Conservation (phyloP, 495 filamentous ascomycete species). For the Oleoguttula mirabilis region DNA sequence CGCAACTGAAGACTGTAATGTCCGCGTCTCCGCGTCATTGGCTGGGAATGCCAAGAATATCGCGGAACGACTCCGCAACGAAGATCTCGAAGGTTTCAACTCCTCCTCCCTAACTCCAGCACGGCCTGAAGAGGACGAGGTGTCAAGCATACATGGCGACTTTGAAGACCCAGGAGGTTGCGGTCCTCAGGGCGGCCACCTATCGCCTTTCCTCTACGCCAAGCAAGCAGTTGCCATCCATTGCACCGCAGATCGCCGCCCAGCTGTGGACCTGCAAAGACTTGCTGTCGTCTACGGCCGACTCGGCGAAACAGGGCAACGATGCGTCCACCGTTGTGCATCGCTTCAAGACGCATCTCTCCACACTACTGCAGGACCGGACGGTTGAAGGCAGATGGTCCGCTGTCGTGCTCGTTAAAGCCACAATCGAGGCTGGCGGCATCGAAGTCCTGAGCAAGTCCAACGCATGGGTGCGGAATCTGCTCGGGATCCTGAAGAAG, state of each 20-base stretch:
- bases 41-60: too few species aligned
- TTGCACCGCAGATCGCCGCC: conserved; percentile 24
- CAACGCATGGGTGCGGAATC: conserved; percentile 56
- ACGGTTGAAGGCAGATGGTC: conserved; percentile 60
- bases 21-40: too few species aligned
- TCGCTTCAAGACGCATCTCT: conserved; percentile 66
- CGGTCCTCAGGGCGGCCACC: conserved; percentile 25
- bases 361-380: conserved; percentile 60
- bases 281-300: conserved; percentile 21
- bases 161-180: too few species aligned
- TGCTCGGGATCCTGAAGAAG: conserved; percentile 61
- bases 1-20: too few species aligned
- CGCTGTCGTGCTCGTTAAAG: conserved; percentile 64
- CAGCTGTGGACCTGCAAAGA: conserved; percentile 25
- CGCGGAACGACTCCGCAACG: too few species aligned
- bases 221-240: conserved; percentile 22
- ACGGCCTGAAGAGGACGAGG: too few species aligned
- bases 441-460: conserved; percentile 62
- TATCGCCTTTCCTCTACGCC: conserved; percentile 28
- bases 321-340: conserved; percentile 56
- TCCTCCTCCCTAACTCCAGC: too few species aligned
- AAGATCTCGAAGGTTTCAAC: too few species aligned
- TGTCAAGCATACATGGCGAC: too few species aligned
- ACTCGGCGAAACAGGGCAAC: conserved; percentile 29
- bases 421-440: conserved; percentile 66